A percentile compares a stretch with the other conserved stretches of the same genome.
Evolutionary conservation across 2,329 filamentous ascomycete species (phyloP).

Genomic region (Beauveria varroae): DNA sequence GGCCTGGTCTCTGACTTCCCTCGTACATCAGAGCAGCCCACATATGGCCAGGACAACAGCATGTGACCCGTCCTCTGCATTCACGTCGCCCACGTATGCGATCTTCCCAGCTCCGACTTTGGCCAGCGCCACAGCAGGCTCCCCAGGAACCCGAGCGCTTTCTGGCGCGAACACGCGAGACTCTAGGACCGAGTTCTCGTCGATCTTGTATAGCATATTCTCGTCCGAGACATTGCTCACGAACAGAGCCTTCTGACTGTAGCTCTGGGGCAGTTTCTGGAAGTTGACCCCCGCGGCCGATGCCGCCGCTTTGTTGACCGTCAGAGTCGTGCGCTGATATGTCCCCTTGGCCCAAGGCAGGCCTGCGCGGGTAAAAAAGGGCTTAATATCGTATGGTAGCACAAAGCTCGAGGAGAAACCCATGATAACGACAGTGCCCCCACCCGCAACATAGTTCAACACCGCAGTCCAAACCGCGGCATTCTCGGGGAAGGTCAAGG

Average conservation of each 20-base stretch:
- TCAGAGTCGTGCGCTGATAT: not conserved
- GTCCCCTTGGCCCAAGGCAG: not conserved
- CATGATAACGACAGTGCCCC: conserved; percentile 15
- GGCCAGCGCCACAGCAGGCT: conserved; percentile 19
- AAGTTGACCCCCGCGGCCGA: not conserved
- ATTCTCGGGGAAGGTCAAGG: conserved; percentile 6
- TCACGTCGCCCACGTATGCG: conserved; percentile 24
- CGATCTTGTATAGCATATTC: not conserved
- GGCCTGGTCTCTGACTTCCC: no score
- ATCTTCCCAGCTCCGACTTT: conserved; percentile 21
- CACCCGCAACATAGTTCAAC: not conserved
- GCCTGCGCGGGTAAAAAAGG: not conserved
- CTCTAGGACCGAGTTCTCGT: not conserved
- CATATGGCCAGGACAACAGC: conserved; percentile 22
- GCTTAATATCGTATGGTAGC: not conserved
- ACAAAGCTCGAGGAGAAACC: conserved; percentile 15
- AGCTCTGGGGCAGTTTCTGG: not conserved
- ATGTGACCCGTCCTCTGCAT: conserved; percentile 19
- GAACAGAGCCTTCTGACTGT: not conserved
- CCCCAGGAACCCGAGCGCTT: not conserved
- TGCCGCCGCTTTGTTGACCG: not conserved
- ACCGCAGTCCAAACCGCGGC: conserved; percentile 14
- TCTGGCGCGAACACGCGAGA: not conserved
- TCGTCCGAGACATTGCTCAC: not conserved
- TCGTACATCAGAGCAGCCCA: conserved; percentile 13